Evolutionary conservation across 164 flowering plant genomes (phyloP).

Genomic region (Aristolochia contorta): DNA sequence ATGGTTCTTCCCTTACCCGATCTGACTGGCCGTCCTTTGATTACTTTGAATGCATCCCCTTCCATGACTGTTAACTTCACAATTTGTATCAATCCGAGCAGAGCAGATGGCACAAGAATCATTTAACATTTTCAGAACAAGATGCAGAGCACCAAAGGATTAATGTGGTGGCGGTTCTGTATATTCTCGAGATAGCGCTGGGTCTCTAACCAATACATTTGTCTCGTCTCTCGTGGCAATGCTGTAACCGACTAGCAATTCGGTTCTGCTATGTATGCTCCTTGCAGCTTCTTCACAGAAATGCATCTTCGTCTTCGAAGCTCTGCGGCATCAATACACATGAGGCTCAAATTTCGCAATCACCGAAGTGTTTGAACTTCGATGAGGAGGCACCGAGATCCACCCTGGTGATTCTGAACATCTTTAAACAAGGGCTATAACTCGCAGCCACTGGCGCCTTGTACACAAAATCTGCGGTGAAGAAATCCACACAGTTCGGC

Average conservation of each 20-base stretch:
- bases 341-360: slow-evolving; percentile 83
- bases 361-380: slow-evolving; percentile 78
- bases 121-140: slow-evolving; percentile 61
- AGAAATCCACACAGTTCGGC: slow-evolving; percentile 83
- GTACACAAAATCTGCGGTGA: slow-evolving; percentile 70
- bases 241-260: slow-evolving; percentile 74
- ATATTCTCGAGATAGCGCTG: slow-evolving; percentile 52
- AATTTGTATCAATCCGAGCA: slow-evolving; percentile 62
- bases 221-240: slow-evolving; percentile 70
- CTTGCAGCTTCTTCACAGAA: slow-evolving; percentile 72
- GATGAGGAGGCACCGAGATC: slow-evolving; percentile 75
- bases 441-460: slow-evolving; percentile 83
- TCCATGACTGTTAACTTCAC: slow-evolving; percentile 46
- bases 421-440: slow-evolving; percentile 79
- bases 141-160: slow-evolving; percentile 70
- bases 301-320: slow-evolving; percentile 78
- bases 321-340: slow-evolving; percentile 81
- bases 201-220: slow-evolving; percentile 68
- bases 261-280: slow-evolving; percentile 69
- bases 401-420: slow-evolving; percentile 66
- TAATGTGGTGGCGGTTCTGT: slow-evolving; percentile 84
- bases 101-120: slow-evolving; percentile 55
- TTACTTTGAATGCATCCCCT: slow-evolving; percentile 44
- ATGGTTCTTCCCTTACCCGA: slow-evolving; percentile 70
- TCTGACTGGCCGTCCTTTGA: too few species aligned